Evolutionary conservation across 2,329 filamentous ascomycete species (phyloP), one percentile per base, ranked within the genome.

Genomic region (Cladobotryum protrusum): DNA sequence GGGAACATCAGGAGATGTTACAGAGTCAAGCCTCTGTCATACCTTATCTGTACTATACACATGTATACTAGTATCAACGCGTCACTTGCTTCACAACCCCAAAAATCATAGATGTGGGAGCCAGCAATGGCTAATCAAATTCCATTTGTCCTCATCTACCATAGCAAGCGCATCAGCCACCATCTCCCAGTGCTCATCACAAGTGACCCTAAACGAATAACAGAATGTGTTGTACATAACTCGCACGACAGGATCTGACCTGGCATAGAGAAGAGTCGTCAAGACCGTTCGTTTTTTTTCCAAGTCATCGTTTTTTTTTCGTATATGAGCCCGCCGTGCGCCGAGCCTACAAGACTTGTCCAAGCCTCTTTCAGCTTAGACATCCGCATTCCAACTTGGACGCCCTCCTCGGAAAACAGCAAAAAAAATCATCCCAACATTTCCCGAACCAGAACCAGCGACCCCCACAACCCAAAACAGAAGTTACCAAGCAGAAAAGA

Each of bases 141-240:
- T 29, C 24, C 24, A 29, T 36, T 24, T 39, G 18, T 50, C 45
- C 43, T 47, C 47, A 32, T 52, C 43, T 41, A 45, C 50, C 36
- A 45, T 49, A 39, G 13, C 45, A 45, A 36, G 20, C 35, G 36
- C 47, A 44, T 49, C 46, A 49, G 42, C 43, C 14, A 36, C 49
- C 18, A 9, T 49, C 50, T 49, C 47, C 47, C 24, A 49, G 39
- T 37, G 36, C 35, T 39, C 43, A 13, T 52, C 50, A 14, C 35
- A 43, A 29, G 24, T 24, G 24, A 36, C 20, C 37, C 32, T 43
- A 52, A 46, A 35, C 36, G 37, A 45, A 48, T 18, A 49, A 50
- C 50, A 45, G 18, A 33, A 46, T 44, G 46, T 52, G 50, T 52
- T 52, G 47, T 52, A 50, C 50, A 52, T 44, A 41, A 17, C 42